Percentiles rank a stretch among this genome's conserved stretches.
Evolutionary conservation across 768 basidiomycete genomes (phyloP).

Genomic region (Lyophyllum atratum): DNA sequence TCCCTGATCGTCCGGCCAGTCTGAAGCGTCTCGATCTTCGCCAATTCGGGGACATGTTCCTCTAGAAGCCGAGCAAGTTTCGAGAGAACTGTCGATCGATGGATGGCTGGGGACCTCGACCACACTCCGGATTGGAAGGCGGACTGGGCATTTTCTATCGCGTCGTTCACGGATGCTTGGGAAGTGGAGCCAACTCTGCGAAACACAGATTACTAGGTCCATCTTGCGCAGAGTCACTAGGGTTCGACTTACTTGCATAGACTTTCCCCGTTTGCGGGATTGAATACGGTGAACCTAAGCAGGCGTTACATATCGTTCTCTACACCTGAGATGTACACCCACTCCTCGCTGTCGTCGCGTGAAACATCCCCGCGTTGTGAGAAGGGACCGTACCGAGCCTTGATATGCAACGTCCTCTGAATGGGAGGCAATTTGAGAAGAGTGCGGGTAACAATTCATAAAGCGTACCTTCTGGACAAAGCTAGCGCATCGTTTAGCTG

Average conservation of each 20-base stretch:
- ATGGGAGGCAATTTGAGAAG: not conserved
- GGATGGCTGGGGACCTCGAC: slow-evolving; percentile 60
- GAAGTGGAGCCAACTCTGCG: slow-evolving; percentile 58
- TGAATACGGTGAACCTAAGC: slow-evolving; percentile 52
- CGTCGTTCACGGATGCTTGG: slow-evolving; percentile 46
- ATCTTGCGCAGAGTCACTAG: not conserved
- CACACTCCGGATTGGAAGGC: slow-evolving; percentile 69
- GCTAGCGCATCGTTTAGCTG: not conserved
- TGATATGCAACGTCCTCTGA: slow-evolving; percentile 13
- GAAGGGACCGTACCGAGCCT: slow-evolving; percentile 11
- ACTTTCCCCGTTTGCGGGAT: slow-evolving; percentile 68
- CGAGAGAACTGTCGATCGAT: slow-evolving; percentile 67
- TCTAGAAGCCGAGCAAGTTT: slow-evolving; percentile 66
- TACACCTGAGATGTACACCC: slow-evolving; percentile 1
- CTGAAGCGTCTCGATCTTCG: slow-evolving; percentile 69
- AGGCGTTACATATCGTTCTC: not conserved
- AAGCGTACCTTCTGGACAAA: not conserved
- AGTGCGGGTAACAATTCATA: not conserved
- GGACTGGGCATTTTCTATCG: slow-evolving; percentile 57
- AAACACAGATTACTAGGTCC: not conserved
- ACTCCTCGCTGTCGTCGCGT: slow-evolving; percentile 19
- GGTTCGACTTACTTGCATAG: slow-evolving; percentile 52
- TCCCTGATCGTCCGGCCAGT: slow-evolving; percentile 83
- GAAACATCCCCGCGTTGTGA: not conserved
- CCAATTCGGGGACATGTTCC: slow-evolving; percentile 56